These are phyloP conservation scores for Oryza brachyantha DNA, from an alignment of 176 grass and related monocot species.

Conservation along the genomic window DNA sequence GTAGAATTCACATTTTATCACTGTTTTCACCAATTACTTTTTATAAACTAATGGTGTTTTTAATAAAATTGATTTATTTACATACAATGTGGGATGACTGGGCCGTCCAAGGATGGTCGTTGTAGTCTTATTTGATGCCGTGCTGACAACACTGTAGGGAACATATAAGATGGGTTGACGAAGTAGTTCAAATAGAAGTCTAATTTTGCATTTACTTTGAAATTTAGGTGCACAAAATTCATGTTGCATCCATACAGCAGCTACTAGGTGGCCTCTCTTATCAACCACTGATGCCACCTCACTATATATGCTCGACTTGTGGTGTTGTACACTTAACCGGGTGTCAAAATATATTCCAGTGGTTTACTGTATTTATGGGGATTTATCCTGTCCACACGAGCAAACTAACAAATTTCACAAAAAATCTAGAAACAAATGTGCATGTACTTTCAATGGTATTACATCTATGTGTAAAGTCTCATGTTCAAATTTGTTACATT, in stretches of 20 bases:
- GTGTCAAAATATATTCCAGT: not conserved
- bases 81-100: not conserved
- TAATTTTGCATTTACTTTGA: not conserved
- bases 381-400: too few relatives aligned
- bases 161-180: too few relatives aligned
- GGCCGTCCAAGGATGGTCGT: not conserved
- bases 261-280: not conserved
- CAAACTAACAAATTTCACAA: too few relatives aligned
- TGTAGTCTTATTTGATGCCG: not conserved
- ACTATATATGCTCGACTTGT: not conserved
- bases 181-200: not conserved
- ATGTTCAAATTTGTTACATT: too few relatives aligned
- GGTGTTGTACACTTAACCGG: not conserved
- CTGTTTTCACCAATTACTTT: not conserved
- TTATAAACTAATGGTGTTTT: not conserved
- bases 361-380: too few relatives aligned
- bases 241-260: not conserved
- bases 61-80: not conserved
- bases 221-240: not conserved
- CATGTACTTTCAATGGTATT: too few relatives aligned
- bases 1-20: too few relatives aligned
- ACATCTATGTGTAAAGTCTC: too few relatives aligned
- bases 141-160: not conserved
- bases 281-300: not conserved
- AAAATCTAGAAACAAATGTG: too few relatives aligned